Base-by-base conservation (phyloP, 2,329 filamentous ascomycete species). In the Diaporthe velutina region DNA sequence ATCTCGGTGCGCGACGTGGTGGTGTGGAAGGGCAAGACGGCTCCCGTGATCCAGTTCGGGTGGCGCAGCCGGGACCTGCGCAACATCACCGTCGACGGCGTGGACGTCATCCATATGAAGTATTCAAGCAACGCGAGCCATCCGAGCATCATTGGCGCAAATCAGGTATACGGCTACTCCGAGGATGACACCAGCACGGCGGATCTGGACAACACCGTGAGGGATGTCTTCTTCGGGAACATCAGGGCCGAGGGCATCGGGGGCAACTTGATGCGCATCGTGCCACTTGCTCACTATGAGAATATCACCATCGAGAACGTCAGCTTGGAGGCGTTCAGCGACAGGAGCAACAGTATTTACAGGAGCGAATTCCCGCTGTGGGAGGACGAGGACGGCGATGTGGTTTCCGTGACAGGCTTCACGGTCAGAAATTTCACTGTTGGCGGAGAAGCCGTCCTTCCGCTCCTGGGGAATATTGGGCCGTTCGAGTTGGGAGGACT, bases 31-130 rank as follows among this genome's bases (percentile, higher is more conserved):
- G 77, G 76, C 40, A 79, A 79, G 71, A 82, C 79, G 42, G 81
- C 78, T 13, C 82, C 83, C 10, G 79, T 83, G 30, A 78, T 84
- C 19, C 83, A 84, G 60, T 79, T 84, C 67, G 83, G 83, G 25
- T 83, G 83, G 83, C 76, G 77, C 12, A 74, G 79, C 38, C 81
- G 82, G 1, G 74, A 80, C 60, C 68, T 82, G 17, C 48, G 45
- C 57, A 79, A 79, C 57, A 78, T 83, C 25, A 79, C 78, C 22
- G 77, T 82, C 40, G 75, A 80, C 25, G 75, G 54, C 1, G 77
- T 83, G 22, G 73, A 80, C 22, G 76, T 82, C 22, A 79, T 82
- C 25, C 81, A 82, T 71, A 79, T 77, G 71, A 76, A 76, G 70
- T 79, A 79, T 50, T 77, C 73, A 54, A 77, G 74, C 54, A 75